These are phyloP conservation scores for Fusarium pseudonygamai DNA, from an alignment of 2,329 filamentous ascomycete species.

Conservation along the genomic window DNA sequence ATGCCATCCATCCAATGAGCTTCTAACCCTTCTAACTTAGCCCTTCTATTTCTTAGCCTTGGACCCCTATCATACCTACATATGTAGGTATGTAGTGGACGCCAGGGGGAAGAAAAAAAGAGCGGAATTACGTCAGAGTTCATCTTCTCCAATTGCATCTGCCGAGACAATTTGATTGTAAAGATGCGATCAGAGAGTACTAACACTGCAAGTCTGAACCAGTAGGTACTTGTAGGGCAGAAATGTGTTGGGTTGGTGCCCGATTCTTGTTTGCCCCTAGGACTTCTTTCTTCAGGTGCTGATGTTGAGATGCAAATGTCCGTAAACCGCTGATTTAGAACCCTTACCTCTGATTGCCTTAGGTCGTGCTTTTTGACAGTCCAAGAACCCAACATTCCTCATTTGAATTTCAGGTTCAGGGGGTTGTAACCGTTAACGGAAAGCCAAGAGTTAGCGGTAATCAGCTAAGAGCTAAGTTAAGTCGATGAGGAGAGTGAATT, in stretches of 20 bases:
- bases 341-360: background rate
- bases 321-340: background rate
- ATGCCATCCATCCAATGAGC: background rate
- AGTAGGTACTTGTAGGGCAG: background rate
- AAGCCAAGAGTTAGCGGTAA: background rate
- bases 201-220: background rate
- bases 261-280: background rate
- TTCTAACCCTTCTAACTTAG: background rate
- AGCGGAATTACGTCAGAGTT: slow-evolving; percentile 30
- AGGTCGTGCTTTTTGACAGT: background rate
- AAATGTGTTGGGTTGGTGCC: background rate
- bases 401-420: slow-evolving; percentile 21
- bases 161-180: slow-evolving; percentile 8
- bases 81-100: no score
- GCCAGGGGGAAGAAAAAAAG: background rate
- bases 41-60: background rate
- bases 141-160: background rate
- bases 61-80: slow-evolving; percentile 4
- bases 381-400: slow-evolving; percentile 13
- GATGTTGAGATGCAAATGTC: background rate
- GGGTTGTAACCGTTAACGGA: slow-evolving; percentile 8
- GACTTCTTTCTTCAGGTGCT: background rate
- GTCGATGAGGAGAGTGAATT: background rate
- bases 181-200: background rate
- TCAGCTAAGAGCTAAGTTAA: background rate